Conservation (phyloP, 306 rosid genomes). For the Albizia julibrissin region DNA sequence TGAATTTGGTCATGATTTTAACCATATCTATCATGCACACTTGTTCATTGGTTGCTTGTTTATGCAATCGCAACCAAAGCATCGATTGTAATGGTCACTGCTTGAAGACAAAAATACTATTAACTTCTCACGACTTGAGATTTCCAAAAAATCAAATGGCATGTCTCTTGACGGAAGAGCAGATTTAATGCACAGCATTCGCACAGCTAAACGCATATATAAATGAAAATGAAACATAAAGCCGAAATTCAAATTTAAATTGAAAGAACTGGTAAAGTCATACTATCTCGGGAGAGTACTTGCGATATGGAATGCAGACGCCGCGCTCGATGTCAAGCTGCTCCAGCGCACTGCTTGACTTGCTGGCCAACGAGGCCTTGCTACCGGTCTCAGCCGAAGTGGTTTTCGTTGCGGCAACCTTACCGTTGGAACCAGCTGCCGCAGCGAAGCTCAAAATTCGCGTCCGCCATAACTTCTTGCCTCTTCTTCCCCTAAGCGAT, state of each 20-base stretch:
- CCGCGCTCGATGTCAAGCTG: conserved; percentile 98
- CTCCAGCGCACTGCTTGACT: conserved; percentile 75
- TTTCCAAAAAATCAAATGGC: not conserved
- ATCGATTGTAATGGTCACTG: not conserved
- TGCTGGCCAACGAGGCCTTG: conserved; percentile 32
- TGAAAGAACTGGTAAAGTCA: conserved; percentile 27
- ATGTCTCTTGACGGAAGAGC: not conserved
- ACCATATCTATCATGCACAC: not conserved
- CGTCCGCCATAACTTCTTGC: conserved; percentile 10
- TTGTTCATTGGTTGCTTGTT: not conserved
- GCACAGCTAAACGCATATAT: not conserved
- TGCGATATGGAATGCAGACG: conserved; percentile 93
- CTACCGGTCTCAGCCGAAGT: conserved; percentile 15
- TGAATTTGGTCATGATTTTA: not conserved
- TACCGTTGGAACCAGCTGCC: conserved; percentile 40
- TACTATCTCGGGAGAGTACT: conserved; percentile 92
- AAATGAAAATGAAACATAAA: not conserved
- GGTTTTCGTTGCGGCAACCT: conserved; percentile 30
- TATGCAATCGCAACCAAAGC: not conserved
- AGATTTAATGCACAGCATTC: not conserved
- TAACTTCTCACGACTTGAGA: not conserved
- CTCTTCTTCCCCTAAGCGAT: conserved; percentile 16
- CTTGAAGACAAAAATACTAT: not conserved
- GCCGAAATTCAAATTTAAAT: conserved; percentile 12
- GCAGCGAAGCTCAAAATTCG: conserved; percentile 52